Percentiles rank a stretch among this genome's conserved stretches.
phyloP scores from a whole-genome alignment of 345 rosid species.

The Syzygium aromaticum region DNA sequence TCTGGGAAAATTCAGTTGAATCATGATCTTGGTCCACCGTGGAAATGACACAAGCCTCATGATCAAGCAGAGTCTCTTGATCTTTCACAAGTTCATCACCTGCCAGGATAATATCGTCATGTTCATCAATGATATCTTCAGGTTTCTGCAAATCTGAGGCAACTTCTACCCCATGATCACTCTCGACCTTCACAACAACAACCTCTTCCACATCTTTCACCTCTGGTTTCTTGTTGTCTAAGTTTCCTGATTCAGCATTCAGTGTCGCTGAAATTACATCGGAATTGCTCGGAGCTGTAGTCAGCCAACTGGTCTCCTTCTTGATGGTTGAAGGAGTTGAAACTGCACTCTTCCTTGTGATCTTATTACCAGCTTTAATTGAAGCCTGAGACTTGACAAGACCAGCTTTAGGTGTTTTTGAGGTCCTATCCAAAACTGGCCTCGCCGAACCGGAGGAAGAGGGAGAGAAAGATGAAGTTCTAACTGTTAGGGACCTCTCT shows the following conservation, averaged over 20 bases:
- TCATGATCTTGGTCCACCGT: background rate
- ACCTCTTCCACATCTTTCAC: slow-evolving; percentile 1
- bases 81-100: background rate
- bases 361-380: background rate
- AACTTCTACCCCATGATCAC: background rate
- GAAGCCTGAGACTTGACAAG: slow-evolving; percentile 12
- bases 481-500: slow-evolving; percentile 12
- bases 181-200: background rate
- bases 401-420: slow-evolving; percentile 14
- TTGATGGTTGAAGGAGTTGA: background rate
- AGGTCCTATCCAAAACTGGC: slow-evolving; percentile 19
- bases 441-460: slow-evolving; percentile 1
- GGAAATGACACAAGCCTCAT: background rate
- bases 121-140: slow-evolving; percentile 1
- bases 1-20: background rate
- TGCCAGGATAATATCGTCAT: background rate
- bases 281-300: background rate
- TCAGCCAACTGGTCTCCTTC: slow-evolving; percentile 2
- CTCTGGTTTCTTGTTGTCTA: slow-evolving; percentile 8
- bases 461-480: slow-evolving; percentile 28
- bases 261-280: background rate
- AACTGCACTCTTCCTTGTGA: slow-evolving; percentile 11
- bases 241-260: slow-evolving; percentile 8
- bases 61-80: background rate
- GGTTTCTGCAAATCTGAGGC: background rate